These are phyloP conservation scores for Gracilaria vermiculophylla DNA, from an alignment of 23 red algal species.

Conservation along the genomic window DNA sequence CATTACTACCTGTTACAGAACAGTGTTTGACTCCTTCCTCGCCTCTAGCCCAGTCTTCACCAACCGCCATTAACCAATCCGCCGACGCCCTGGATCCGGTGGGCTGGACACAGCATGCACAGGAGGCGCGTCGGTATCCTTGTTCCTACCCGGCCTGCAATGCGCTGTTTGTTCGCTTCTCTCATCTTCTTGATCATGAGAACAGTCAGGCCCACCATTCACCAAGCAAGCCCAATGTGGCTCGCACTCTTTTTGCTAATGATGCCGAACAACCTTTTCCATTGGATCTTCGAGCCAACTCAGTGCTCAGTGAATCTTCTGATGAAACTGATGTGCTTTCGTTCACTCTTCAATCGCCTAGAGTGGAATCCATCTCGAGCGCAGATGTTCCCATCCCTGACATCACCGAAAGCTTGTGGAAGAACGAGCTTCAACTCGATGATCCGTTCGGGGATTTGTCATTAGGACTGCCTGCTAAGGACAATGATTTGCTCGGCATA, in stretches of 20 bases:
- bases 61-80: not conserved
- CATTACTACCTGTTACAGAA: not conserved
- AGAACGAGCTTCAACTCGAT: slow-evolving; percentile 10
- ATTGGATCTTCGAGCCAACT: slow-evolving; percentile 31
- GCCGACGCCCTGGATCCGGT: not conserved
- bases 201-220: not conserved
- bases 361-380: not conserved
- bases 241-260: not conserved
- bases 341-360: slow-evolving; percentile 22
- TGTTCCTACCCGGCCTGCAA: slow-evolving; percentile 11
- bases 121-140: not conserved
- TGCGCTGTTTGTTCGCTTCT: not conserved
- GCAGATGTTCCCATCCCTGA: slow-evolving; percentile 7
- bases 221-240: not conserved
- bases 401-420: slow-evolving; percentile 22
- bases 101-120: not conserved
- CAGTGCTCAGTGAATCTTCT: slow-evolving; percentile 46
- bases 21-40: not conserved
- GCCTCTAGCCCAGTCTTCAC: not conserved
- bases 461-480: not conserved
- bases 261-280: not conserved
- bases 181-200: slow-evolving; percentile 34
- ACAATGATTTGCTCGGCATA: slow-evolving; percentile 12
- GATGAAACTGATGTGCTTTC: slow-evolving; percentile 30
- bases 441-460: slow-evolving; percentile 46